Percentiles rank a stretch among this genome's conserved stretches.
Conservation (phyloP, 257 asterid genomes). For the Solanum etuberosum region DNA sequence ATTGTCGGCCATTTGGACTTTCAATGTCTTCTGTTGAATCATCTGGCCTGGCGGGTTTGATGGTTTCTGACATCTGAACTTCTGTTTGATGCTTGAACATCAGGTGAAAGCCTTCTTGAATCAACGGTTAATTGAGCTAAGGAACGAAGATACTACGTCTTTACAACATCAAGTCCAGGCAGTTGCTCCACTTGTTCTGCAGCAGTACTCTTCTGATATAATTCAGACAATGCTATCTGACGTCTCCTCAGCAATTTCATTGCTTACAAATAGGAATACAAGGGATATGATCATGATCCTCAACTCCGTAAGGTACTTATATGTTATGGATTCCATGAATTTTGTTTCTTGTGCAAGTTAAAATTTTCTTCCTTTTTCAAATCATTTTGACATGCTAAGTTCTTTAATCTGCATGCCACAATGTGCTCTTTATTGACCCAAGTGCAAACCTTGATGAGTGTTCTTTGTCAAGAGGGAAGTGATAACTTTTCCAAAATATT, state of each 20-base stretch:
- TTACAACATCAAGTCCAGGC: conserved; percentile 96
- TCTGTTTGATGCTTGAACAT: conserved; percentile 8
- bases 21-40: neutral
- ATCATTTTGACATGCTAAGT: neutral
- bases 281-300: conserved; percentile 90
- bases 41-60: neutral
- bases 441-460: neutral
- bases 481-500: neutral
- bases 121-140: conserved; percentile 71
- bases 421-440: neutral
- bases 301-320: conserved; percentile 72
- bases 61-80: conserved; percentile 3
- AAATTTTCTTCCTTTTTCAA: neutral
- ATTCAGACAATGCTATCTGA: conserved; percentile 64
- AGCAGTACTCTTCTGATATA: conserved; percentile 64
- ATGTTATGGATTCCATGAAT: neutral
- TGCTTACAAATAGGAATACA: conserved; percentile 78
- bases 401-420: neutral
- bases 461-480: neutral
- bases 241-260: conserved; percentile 54
- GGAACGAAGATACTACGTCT: conserved; percentile 71
- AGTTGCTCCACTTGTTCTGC: conserved; percentile 83
- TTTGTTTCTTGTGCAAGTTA: neutral
- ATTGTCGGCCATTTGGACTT: neutral
- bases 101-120: conserved; percentile 89